Percentiles rank a stretch among this genome's conserved stretches.
Conservation (phyloP, 805 yeast species). For the Candida nitratophila region DNA sequence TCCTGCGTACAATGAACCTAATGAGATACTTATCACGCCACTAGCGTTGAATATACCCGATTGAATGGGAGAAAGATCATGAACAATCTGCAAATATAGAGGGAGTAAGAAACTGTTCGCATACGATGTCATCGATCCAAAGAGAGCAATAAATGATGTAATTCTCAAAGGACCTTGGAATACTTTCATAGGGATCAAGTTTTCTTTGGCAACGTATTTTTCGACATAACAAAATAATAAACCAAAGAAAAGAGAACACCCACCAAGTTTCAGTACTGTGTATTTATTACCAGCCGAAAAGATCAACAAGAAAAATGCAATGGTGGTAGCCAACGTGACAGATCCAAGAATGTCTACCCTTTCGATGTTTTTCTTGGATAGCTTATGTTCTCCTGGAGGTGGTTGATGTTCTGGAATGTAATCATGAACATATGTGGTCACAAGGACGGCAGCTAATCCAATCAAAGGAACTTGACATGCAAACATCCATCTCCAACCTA, state of each 20-base stretch:
- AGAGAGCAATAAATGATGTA: slow-evolving; percentile 29
- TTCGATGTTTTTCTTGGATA: slow-evolving; percentile 25
- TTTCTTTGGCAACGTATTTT: slow-evolving; percentile 27
- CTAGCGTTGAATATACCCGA: slow-evolving; percentile 35
- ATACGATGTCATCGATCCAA: slow-evolving; percentile 31
- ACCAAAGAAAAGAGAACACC: slow-evolving; percentile 8
- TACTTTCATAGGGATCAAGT: slow-evolving; percentile 32
- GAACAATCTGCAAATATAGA: slow-evolving; percentile 36
- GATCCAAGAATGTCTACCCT: slow-evolving; percentile 38
- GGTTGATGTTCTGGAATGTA: slow-evolving; percentile 17
- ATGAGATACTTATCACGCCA: slow-evolving; percentile 31
- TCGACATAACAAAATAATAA: slow-evolving; percentile 26
- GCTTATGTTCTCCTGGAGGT: slow-evolving; percentile 15
- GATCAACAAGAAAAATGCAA: slow-evolving; percentile 28
- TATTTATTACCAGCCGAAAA: slow-evolving; percentile 18
- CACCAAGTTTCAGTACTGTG: slow-evolving; percentile 4
- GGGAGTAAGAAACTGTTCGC: slow-evolving; percentile 31
- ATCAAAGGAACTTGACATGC: slow-evolving; percentile 33
- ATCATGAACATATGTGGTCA: slow-evolving; percentile 26
- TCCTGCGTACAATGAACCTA: slow-evolving; percentile 34
- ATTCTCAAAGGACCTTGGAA: slow-evolving; percentile 32
- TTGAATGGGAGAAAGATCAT: slow-evolving; percentile 28
- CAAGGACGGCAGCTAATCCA: slow-evolving; percentile 19
- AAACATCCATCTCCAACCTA: slow-evolving; percentile 42
- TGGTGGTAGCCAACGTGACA: slow-evolving; percentile 24